These are phyloP conservation scores for Pichia sp. DNA, from an alignment of 1,139 yeast species.

Conservation along the genomic window DNA sequence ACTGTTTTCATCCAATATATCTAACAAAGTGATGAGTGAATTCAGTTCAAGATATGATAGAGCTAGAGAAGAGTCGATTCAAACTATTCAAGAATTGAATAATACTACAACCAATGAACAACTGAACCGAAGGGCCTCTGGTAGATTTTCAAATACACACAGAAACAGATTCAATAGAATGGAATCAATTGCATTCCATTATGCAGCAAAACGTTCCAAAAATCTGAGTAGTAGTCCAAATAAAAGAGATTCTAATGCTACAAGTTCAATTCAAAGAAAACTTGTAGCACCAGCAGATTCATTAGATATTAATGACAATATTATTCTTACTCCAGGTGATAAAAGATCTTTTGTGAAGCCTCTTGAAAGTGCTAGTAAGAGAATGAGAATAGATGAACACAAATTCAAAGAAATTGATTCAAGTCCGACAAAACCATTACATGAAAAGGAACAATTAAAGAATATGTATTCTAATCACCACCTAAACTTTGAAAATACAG, in stretches of 20 bases:
- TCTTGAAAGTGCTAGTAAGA: constrained; percentile 31
- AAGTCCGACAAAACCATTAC: constrained; percentile 29
- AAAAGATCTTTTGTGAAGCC: constrained; percentile 23
- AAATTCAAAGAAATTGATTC: constrained; percentile 28
- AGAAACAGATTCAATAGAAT: constrained; percentile 30
- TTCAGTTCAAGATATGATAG: constrained; percentile 31
- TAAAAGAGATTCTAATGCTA: constrained; percentile 1
- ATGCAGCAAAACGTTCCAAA: constrained; percentile 26
- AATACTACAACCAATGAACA: constrained; percentile 24
- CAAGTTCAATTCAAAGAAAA: constrained; percentile 10
- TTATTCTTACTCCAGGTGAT: constrained; percentile 25
- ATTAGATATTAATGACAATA: neutral
- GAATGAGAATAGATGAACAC: constrained; percentile 24
- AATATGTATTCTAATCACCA: constrained; percentile 17
- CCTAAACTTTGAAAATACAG: neutral
- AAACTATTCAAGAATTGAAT: constrained; percentile 25
- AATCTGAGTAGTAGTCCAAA: neutral
- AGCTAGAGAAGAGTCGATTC: constrained; percentile 28
- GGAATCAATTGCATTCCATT: constrained; percentile 35
- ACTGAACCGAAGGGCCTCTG: constrained; percentile 27
- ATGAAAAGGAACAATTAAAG: constrained; percentile 24
- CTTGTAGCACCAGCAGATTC: constrained; percentile 8
- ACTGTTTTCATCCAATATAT: constrained; percentile 32
- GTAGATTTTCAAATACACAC: constrained; percentile 28
- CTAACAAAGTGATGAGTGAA: constrained; percentile 33